phyloP scores from a whole-genome alignment of 495 filamentous ascomycete genomes.

The Bathelium albidoporum region DNA sequence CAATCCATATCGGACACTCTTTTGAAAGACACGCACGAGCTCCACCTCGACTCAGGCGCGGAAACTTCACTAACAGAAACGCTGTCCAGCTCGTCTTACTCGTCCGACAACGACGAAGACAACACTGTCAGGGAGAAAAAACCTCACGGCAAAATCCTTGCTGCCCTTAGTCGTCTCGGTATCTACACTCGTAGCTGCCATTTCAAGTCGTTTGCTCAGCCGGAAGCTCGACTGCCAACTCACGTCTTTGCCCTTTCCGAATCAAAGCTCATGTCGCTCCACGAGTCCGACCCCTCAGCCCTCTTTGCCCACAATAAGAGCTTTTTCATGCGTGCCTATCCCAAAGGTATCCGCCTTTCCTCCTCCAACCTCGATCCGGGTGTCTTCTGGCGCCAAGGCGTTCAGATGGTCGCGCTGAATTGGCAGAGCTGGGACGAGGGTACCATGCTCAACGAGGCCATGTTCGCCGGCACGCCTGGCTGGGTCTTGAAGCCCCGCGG shows the following conservation, averaged over 20 bases:
- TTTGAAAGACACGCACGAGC: conserved; percentile 46
- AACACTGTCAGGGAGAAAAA: not conserved
- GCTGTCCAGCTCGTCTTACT: conserved; percentile 14
- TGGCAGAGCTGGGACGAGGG: conserved; percentile 88
- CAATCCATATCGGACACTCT: not conserved
- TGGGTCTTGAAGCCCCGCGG: conserved; percentile 77
- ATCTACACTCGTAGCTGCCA: conserved; percentile 74
- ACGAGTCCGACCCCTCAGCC: conserved; percentile 46
- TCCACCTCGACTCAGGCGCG: conserved; percentile 61
- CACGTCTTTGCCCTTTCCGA: conserved; percentile 87
- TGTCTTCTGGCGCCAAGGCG: conserved; percentile 76
- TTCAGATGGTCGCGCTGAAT: conserved; percentile 88
- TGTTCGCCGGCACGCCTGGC: conserved; percentile 73
- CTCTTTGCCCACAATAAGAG: conserved; percentile 76
- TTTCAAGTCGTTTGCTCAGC: conserved; percentile 58
- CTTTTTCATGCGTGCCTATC: conserved; percentile 82
- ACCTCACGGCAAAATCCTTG: conserved; percentile 53
- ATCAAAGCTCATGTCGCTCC: conserved; percentile 59
- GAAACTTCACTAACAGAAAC: conserved; percentile 22
- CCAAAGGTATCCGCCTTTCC: conserved; percentile 66
- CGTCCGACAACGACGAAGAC: conserved; percentile 13
- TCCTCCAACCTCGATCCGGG: conserved; percentile 81
- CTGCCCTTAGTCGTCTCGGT: conserved; percentile 60
- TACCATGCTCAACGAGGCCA: conserved; percentile 91
- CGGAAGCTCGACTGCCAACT: conserved; percentile 60